These are phyloP conservation scores for Cercospora sojina DNA, from an alignment of 2,329 filamentous ascomycete species.

Conservation along the genomic window DNA sequence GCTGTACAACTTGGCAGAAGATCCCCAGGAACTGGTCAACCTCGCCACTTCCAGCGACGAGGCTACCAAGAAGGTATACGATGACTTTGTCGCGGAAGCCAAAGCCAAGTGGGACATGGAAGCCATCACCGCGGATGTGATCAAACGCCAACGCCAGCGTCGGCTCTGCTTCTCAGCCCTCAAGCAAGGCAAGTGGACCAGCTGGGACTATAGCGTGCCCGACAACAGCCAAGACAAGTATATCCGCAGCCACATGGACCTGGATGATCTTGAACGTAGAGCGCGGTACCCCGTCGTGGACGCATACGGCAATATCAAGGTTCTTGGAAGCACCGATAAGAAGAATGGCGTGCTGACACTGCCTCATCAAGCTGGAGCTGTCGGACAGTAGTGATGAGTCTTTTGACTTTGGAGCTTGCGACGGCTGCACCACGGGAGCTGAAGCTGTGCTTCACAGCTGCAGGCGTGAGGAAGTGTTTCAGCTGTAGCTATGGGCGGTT, in stretches of 20 bases:
- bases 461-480: constrained; percentile 11
- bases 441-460: background rate
- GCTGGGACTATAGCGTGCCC: constrained; percentile 81
- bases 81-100: constrained; percentile 72
- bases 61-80: constrained; percentile 43
- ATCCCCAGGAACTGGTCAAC: constrained; percentile 77
- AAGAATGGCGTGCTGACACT: constrained; percentile 27
- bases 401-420: constrained; percentile 3
- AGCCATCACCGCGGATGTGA: constrained; percentile 69
- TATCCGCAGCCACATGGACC: constrained; percentile 77
- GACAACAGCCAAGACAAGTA: constrained; percentile 67
- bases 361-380: constrained; percentile 38
- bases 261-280: constrained; percentile 75
- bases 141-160: constrained; percentile 75
- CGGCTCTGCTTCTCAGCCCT: constrained; percentile 78
- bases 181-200: constrained; percentile 70
- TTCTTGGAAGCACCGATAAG: constrained; percentile 27
- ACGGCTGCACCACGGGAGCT: background rate
- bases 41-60: constrained; percentile 51
- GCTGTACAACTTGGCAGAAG: constrained; percentile 73
- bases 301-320: constrained; percentile 40
- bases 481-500: background rate
- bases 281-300: constrained; percentile 67
- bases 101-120: constrained; percentile 77
- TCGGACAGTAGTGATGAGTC: constrained; percentile 33